phyloP scores from a whole-genome alignment of 2,329 filamentous ascomycete genomes.

The Rachicladosporium sp. region DNA sequence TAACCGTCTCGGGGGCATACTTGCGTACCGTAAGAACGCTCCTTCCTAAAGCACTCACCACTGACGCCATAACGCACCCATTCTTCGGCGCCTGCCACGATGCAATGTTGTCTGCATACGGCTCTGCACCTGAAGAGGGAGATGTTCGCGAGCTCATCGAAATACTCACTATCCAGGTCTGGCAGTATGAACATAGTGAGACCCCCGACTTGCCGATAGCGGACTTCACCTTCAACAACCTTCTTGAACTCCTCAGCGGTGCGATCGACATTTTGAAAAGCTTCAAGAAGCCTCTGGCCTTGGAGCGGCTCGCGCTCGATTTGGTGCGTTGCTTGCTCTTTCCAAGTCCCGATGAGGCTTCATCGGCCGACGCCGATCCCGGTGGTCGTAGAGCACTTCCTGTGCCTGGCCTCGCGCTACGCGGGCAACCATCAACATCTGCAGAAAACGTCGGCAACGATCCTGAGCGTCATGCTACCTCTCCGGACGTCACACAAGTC shows the following conservation, averaged over 20 bases:
- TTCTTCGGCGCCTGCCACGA: constrained; percentile 13
- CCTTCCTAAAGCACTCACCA: constrained; percentile 11
- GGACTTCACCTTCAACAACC: constrained; percentile 16
- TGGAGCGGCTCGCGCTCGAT: constrained; percentile 12
- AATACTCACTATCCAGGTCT: constrained; percentile 8
- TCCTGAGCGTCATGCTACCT: no score
- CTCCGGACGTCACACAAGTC: no score
- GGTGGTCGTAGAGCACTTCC: no score
- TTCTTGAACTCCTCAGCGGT: constrained; percentile 28
- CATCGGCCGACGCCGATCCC: no score
- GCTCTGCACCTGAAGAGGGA: constrained; percentile 9
- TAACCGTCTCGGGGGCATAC: constrained; percentile 12
- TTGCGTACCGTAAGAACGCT: constrained; percentile 10
- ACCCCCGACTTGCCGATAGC: constrained; percentile 11
- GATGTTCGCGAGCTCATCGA: constrained; percentile 11
- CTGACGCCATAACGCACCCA: constrained; percentile 3
- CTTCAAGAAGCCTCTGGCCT: constrained; percentile 19
- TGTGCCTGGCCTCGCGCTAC: no score
- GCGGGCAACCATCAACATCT: no score
- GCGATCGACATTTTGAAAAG: constrained; percentile 18
- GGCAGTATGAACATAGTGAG: constrained; percentile 15
- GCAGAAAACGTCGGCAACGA: no score
- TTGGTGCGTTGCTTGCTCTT: no score
- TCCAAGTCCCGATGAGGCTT: no score
- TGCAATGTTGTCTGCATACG: constrained; percentile 1